Conservation (phyloP, 176 grass and related monocot genomes). For the Oryza punctata region DNA sequence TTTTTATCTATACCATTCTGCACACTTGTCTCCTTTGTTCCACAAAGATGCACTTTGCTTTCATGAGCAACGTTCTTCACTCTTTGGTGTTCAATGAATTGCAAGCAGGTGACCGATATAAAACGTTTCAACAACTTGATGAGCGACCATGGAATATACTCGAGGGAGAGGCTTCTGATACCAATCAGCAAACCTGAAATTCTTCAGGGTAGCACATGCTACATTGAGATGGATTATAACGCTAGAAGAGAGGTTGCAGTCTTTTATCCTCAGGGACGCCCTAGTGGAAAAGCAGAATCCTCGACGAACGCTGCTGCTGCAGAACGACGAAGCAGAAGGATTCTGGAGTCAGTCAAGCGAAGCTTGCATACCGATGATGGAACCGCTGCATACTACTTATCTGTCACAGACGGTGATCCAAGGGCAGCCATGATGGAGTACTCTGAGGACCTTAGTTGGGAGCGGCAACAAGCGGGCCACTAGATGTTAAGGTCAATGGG, state of each 20-base stretch:
- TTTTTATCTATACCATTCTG: background rate
- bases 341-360: conserved; percentile 71
- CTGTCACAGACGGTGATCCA: conserved; percentile 71
- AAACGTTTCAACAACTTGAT: conserved; percentile 98
- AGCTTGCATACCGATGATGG: conserved; percentile 80
- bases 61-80: background rate
- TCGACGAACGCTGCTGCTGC: conserved; percentile 1
- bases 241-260: conserved; percentile 88
- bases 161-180: conserved; percentile 83
- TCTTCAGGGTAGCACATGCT: conserved; percentile 69
- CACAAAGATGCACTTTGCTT: background rate
- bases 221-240: conserved; percentile 85
- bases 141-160: conserved; percentile 97
- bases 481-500: conserved; percentile 14
- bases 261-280: conserved; percentile 63
- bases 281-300: conserved; percentile 36
- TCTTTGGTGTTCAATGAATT: background rate
- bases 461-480: conserved; percentile 41
- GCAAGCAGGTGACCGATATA: conserved; percentile 69
- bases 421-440: conserved; percentile 84
- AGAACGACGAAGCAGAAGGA: conserved; percentile 52
- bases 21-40: background rate
- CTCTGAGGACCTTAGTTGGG: conserved; percentile 87
- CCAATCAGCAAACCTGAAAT: conserved; percentile 66
- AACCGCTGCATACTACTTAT: conserved; percentile 93